Evolutionary conservation across 257 asterid species (phyloP).

Genomic region (Lithospermum erythrorhizon): DNA sequence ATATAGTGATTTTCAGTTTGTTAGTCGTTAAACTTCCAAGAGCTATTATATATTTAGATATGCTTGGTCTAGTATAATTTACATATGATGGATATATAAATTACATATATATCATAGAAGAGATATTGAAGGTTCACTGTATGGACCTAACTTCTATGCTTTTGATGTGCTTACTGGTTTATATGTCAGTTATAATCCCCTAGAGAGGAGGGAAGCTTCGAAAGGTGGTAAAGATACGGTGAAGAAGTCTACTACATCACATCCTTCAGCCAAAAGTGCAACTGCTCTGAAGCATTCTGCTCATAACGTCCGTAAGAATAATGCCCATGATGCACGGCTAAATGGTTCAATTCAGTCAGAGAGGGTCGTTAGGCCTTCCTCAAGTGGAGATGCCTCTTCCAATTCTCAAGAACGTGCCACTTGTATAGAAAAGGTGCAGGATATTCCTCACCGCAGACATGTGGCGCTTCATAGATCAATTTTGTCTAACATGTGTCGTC

Average conservation of each 20-base stretch:
- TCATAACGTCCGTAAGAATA: conserved; percentile 43
- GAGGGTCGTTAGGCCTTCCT: conserved; percentile 57
- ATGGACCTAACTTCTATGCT: not conserved
- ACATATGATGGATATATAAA: not conserved
- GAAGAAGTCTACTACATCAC: conserved; percentile 57
- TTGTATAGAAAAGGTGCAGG: conserved; percentile 59
- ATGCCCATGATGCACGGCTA: conserved; percentile 19
- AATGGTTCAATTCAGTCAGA: conserved; percentile 35
- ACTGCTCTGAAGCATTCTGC: conserved; percentile 41
- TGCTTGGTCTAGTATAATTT: not conserved
- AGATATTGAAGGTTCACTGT: not conserved
- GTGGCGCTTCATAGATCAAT: not conserved
- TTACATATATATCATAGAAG: too few relatives aligned
- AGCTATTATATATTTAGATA: not conserved
- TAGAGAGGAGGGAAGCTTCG: conserved; percentile 80
- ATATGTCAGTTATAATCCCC: conserved; percentile 57
- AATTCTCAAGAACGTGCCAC: conserved; percentile 45
- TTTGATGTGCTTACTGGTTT: not conserved
- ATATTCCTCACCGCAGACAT: not conserved
- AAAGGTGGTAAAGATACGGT: conserved; percentile 78
- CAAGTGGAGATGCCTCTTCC: conserved; percentile 54
- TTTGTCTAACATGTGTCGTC: not conserved
- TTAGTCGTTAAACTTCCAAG: not conserved
- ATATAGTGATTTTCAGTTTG: not conserved
- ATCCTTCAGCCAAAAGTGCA: conserved; percentile 41